Evolutionary conservation across 2,329 filamentous ascomycete genomes (phyloP), one percentile per base, ranked within the genome.

Genomic region (Curvularia sp.): DNA sequence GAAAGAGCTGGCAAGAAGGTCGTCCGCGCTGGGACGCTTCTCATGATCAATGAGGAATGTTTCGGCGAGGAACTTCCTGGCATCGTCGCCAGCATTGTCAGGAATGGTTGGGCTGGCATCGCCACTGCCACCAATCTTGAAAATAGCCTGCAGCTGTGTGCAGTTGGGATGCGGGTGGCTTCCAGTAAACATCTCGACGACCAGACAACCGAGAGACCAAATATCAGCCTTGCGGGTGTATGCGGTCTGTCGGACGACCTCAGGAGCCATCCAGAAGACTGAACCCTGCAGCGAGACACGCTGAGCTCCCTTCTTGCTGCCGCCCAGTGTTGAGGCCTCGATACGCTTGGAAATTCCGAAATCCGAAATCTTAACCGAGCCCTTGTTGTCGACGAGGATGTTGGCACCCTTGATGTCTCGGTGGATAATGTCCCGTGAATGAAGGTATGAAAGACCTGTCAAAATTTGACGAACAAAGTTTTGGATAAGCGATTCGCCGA

Each of bases 231-330:
- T 98, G 80, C 94, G 92, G 5, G 94, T 98, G 80, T 99, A 97
- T 5, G 93, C 93, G 3, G 94, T 98, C 79, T 98, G 95, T 72
- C 95, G 95, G 62, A 99, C 95, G 20, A 99, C 95, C 81, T 99
- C 95, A 8, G 95, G 95, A 0, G 95, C 95, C 95, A 99, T 99
- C 95, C 95, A 99, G 81, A 97, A 99, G 52, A 99, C 95, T 26
- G 93, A 97, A 13, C 95, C 95, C 77, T 99, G 95, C 3, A 99
- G 86, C 1, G 94, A 98, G 10, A 88, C 72, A 82, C 89, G 68
- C 83, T 68, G 71, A 18, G 68, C 69, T 39, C 68, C 69, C 63
- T 74, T 74, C 60, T 74, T 74, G 50, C 66, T 55, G 10, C 68
- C 69, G 39, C 70, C 73, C 44, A 97, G 86, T 60, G 93, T 95